phyloP scores from a whole-genome alignment of 2,329 filamentous ascomycete species.

The Cladosporium sp. region DNA sequence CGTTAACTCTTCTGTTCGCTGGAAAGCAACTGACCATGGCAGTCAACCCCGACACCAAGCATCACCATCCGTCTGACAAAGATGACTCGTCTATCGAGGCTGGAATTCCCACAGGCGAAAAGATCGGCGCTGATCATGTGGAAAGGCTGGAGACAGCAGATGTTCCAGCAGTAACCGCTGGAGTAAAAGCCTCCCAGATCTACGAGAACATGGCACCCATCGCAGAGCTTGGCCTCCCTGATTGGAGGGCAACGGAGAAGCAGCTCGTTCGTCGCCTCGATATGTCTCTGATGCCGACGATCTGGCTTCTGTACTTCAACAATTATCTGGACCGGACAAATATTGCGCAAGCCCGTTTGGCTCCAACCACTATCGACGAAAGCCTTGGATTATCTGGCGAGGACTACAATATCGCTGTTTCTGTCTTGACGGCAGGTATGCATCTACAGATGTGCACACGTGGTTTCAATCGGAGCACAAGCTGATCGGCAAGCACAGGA shows the following conservation, averaged over 20 bases:
- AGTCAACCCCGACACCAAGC: not conserved
- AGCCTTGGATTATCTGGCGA: not conserved
- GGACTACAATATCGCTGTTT: constrained; percentile 4
- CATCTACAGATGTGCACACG: not conserved
- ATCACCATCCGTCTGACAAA: not conserved
- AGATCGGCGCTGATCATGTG: not conserved
- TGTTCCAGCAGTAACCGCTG: not conserved
- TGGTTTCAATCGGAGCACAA: not conserved
- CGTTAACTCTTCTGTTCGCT: not conserved
- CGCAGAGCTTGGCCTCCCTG: constrained; percentile 1
- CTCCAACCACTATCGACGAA: constrained; percentile 4
- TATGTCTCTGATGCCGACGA: constrained; percentile 4
- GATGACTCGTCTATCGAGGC: constrained; percentile 1
- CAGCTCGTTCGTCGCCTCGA: constrained; percentile 1
- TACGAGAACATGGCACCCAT: constrained; percentile 8
- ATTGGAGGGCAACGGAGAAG: not conserved
- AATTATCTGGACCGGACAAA: constrained; percentile 6
- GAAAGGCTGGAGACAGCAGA: not conserved
- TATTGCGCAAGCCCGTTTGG: constrained; percentile 6
- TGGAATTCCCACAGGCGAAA: not conserved
- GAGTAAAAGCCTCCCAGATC: constrained; percentile 1
- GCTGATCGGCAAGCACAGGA: not conserved
- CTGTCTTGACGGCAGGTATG: constrained; percentile 1
- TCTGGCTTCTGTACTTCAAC: constrained; percentile 31
- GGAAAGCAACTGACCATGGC: not conserved